Conservation (phyloP, 768 basidiomycete species). For the Lepiota subincarnata region DNA sequence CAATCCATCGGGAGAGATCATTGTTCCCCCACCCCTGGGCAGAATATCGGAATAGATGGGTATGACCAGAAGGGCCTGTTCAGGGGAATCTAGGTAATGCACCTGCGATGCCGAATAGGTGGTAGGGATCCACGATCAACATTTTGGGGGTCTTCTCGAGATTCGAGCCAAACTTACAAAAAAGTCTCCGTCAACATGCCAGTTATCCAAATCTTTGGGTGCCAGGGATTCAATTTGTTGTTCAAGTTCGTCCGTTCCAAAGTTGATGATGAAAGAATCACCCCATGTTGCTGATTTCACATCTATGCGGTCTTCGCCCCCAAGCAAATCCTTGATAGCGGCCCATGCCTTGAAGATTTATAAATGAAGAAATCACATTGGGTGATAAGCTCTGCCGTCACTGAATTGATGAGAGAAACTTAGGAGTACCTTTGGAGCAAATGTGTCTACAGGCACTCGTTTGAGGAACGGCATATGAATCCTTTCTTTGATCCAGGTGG, state of each 20-base stretch:
- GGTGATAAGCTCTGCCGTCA: slow-evolving; percentile 27
- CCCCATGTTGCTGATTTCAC: slow-evolving; percentile 46
- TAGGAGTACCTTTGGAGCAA: slow-evolving; percentile 44
- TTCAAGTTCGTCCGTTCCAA: slow-evolving; percentile 45
- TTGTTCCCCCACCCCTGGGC: slow-evolving; percentile 53
- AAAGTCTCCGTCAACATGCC: slow-evolving; percentile 63
- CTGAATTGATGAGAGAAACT: neutral
- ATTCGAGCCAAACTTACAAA: slow-evolving; percentile 31
- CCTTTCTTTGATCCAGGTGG: slow-evolving; percentile 50
- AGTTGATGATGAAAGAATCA: slow-evolving; percentile 61
- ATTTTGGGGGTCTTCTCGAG: neutral
- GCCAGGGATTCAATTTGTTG: slow-evolving; percentile 23
- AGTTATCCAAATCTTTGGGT: slow-evolving; percentile 51
- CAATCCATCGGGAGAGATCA: slow-evolving; percentile 56
- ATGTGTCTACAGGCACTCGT: slow-evolving; percentile 40
- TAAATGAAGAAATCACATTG: neutral
- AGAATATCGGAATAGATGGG: slow-evolving; percentile 57
- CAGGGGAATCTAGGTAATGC: slow-evolving; percentile 62
- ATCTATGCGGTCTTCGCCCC: slow-evolving; percentile 55
- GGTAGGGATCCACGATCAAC: neutral
- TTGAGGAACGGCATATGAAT: slow-evolving; percentile 54
- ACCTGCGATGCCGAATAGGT: slow-evolving; percentile 24
- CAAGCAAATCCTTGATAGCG: slow-evolving; percentile 57
- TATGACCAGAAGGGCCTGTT: slow-evolving; percentile 60
- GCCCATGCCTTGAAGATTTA: slow-evolving; percentile 42